phyloP scores from a whole-genome alignment of 2,329 filamentous ascomycete species.

The Seiridium cupressi region DNA sequence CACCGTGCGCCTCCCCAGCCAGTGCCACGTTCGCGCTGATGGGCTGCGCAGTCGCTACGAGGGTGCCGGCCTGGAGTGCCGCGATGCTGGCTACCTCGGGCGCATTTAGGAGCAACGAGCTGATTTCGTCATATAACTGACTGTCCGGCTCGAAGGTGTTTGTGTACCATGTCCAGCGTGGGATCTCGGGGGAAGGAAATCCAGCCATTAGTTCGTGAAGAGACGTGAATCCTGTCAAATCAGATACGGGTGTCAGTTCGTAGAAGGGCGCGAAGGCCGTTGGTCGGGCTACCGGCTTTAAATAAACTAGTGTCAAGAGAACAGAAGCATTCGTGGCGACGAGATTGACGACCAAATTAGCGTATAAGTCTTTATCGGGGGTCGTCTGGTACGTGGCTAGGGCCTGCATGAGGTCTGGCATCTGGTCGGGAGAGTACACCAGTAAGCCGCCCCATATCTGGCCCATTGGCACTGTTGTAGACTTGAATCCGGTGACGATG shows the following conservation, averaged over 20 bases:
- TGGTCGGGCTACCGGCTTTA: not conserved
- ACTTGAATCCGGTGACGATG: not conserved
- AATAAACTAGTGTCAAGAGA: not conserved
- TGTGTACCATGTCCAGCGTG: not conserved
- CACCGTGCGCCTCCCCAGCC: not conserved
- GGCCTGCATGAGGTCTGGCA: slow-evolving; percentile 4
- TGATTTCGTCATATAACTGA: not conserved
- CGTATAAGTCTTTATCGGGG: not conserved
- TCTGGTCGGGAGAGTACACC: slow-evolving; percentile 1
- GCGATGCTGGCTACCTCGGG: not conserved
- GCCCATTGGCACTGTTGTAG: not conserved
- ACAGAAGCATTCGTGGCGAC: not conserved
- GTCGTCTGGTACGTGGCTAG: not conserved
- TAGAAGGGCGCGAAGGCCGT: not conserved
- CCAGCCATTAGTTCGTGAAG: not conserved
- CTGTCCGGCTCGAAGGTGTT: not conserved
- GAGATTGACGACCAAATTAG: not conserved
- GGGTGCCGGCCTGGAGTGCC: not conserved
- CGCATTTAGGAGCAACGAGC: not conserved
- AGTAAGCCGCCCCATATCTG: slow-evolving; percentile 7
- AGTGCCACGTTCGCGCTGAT: not conserved
- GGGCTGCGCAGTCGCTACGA: not conserved
- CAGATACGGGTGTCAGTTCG: not conserved
- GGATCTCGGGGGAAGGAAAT: not conserved
- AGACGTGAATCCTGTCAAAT: not conserved